Base-by-base conservation (phyloP, 2,329 filamentous ascomycete genomes). In the Fonsecaea erecta region DNA sequence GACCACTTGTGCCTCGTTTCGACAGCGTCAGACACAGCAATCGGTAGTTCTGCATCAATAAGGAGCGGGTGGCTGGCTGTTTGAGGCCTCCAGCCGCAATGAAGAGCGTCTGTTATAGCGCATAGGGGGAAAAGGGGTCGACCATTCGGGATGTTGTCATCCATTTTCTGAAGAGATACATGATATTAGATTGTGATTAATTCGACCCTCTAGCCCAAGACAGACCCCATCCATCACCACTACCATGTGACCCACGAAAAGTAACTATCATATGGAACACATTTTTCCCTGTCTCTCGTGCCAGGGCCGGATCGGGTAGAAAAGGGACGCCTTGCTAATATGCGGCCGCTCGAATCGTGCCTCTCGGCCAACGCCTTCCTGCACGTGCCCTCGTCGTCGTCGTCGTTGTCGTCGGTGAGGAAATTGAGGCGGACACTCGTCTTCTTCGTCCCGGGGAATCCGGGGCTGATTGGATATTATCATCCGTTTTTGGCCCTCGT, bases 401-500 rank as follows among this genome's bases (percentile, higher is more conserved):
- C 28, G 28, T 30, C 28, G 3, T 30, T 4, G 37, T 18, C n/a
- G 37, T n/a, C 16, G 37, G n/a, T 5, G 37, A 40, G 37, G 16
- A 40, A 52, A 24, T 14, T 2, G 26, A 40, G 24, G 34, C 16
- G 60, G 43, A 66, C 60, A n/a, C 32, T 71, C 14, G 54, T 81
- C 12, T 82, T 78, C 70, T 81, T 84, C 62, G 78, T 85, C 34
- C 78, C 82, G 24, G 82, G 82, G 28, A 85, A 84, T 67, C 80
- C 82, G 1, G 79, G 81, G 1, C 72, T 84, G 37, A 80, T 83
- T 60, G 75, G 76, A 7, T 85, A 84, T 74, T 83, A 82, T 69
- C 74, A 79, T 62, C 72, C 74, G 1, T 82, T 81, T 65, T 71
- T 82, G 35, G 77, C 78, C 7, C 68, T 76, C 12, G 69, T 82